phyloP scores from a whole-genome alignment of 2,329 filamentous ascomycete genomes.

The Monosporascus sp. region DNA sequence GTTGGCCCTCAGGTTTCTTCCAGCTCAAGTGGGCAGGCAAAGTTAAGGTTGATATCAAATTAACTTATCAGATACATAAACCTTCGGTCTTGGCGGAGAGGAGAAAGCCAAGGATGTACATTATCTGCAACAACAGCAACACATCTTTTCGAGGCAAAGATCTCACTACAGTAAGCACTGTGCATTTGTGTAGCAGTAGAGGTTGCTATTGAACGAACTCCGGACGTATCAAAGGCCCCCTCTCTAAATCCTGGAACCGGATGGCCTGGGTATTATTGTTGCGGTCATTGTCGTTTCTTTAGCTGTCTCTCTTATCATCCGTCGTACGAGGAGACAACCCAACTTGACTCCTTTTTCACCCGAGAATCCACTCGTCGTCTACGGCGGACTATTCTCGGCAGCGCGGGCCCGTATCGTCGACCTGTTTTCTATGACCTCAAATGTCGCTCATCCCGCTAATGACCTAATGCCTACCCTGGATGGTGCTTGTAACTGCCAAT shows the following conservation, averaged over 20 bases:
- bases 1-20: not conserved
- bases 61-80: not conserved
- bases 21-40: not conserved
- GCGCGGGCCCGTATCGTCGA: not conserved
- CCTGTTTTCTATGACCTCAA: not conserved
- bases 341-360: not conserved
- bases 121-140: not conserved
- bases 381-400: not conserved
- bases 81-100: not conserved
- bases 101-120: not conserved
- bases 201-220: no score
- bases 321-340: no score
- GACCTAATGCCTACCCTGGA: not conserved
- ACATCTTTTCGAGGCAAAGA: not conserved
- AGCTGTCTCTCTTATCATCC: no score
- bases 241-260: no score
- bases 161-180: not conserved
- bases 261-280: no score
- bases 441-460: not conserved
- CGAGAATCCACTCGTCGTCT: not conserved
- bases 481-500: not conserved
- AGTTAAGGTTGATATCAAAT: not conserved
- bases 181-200: no score
- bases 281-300: no score
- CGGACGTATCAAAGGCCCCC: no score